Percentiles rank a stretch among this genome's conserved stretches.
phyloP scores from a whole-genome alignment of 352 stramenopile species.

The Pythium chondricola region DNA sequence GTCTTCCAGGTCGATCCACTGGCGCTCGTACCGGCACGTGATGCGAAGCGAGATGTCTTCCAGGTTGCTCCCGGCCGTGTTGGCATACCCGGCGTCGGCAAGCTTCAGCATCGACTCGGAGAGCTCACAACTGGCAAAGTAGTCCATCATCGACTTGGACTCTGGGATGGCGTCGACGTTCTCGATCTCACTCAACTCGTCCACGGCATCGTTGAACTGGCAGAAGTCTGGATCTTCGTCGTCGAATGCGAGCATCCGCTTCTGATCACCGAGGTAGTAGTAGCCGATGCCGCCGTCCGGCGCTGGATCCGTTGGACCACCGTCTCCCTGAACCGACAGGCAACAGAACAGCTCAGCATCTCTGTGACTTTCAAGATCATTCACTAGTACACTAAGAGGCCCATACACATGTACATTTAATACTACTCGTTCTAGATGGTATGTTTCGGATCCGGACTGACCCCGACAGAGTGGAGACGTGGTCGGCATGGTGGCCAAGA shows the following conservation, averaged over 20 bases:
- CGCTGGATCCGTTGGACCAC: conserved; percentile 60
- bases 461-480: conserved; percentile 64
- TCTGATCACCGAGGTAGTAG: conserved; percentile 84
- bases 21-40: conserved; percentile 75
- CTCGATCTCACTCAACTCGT: conserved; percentile 53
- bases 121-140: conserved; percentile 52
- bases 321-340: conserved; percentile 45
- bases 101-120: conserved; percentile 80
- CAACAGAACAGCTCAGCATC: neutral
- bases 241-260: conserved; percentile 73
- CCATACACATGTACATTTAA: too few species aligned
- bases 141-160: conserved; percentile 71
- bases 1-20: conserved; percentile 80
- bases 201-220: conserved; percentile 63
- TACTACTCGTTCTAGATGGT: too few species aligned
- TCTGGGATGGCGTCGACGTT: conserved; percentile 52
- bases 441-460: conserved; percentile 88
- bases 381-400: neutral
- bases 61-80: conserved; percentile 62
- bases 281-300: conserved; percentile 77
- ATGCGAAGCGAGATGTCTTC: conserved; percentile 73
- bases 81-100: conserved; percentile 70
- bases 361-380: neutral
- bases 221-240: conserved; percentile 64
- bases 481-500: conserved; percentile 64